A percentile compares a stretch with the other conserved stretches of the same genome.
Evolutionary conservation across 768 basidiomycete genomes (phyloP).

Genomic region (Fomitopsis serialis): DNA sequence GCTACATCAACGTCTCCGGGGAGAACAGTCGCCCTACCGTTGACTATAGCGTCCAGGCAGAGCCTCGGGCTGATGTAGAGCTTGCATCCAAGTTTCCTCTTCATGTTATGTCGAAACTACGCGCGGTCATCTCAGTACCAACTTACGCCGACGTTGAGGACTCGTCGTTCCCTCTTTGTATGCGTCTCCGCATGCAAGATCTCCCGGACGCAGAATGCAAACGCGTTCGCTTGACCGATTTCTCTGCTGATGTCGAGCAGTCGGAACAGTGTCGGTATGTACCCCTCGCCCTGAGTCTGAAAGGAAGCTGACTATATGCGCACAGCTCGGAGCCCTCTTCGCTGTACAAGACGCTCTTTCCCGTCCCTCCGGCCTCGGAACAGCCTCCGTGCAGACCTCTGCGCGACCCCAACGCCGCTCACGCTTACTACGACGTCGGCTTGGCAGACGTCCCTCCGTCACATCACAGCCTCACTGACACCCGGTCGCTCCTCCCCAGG

Average conservation of each 20-base stretch:
- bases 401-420: slow-evolving; percentile 44
- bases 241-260: slow-evolving; percentile 57
- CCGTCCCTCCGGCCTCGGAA: slow-evolving; percentile 45
- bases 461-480: slow-evolving; percentile 32
- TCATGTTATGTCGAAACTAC: slow-evolving; percentile 54
- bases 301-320: not conserved
- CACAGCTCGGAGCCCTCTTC: slow-evolving; percentile 37
- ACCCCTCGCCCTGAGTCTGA: not conserved
- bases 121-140: slow-evolving; percentile 61
- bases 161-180: slow-evolving; percentile 43
- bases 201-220: slow-evolving; percentile 44
- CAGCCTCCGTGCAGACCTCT: slow-evolving; percentile 68
- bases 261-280: slow-evolving; percentile 62
- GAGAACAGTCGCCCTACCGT: slow-evolving; percentile 34
- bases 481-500: slow-evolving; percentile 40
- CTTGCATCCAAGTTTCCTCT: slow-evolving; percentile 35
- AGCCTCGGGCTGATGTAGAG: slow-evolving; percentile 8
- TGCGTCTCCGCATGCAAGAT: slow-evolving; percentile 57
- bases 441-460: slow-evolving; percentile 17
- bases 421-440: slow-evolving; percentile 44
- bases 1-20: slow-evolving; percentile 36
- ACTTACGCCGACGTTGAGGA: slow-evolving; percentile 43
- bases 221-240: slow-evolving; percentile 49
- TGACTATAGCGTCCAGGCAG: slow-evolving; percentile 15
- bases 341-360: slow-evolving; percentile 41